Percentiles rank a stretch among this genome's conserved stretches.
phyloP scores from a whole-genome alignment of 2,329 filamentous ascomycete genomes.

The Cytospora paraplurivora region DNA sequence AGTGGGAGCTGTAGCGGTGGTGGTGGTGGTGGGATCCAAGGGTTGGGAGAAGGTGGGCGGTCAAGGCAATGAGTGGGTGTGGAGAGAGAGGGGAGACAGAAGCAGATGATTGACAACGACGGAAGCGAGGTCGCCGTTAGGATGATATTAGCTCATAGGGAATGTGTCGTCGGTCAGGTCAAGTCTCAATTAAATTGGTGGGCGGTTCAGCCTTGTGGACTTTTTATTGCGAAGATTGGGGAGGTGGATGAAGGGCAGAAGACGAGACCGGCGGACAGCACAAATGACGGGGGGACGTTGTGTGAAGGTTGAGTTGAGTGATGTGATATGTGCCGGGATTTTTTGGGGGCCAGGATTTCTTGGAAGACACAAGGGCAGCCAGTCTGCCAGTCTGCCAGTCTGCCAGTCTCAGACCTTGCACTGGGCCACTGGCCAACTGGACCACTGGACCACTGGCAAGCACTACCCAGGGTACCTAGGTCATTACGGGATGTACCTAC shows the following conservation, averaged over 20 bases:
- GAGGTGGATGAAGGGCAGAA: constrained; percentile 18
- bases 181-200: constrained; percentile 18
- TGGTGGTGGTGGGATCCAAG: constrained; percentile 5
- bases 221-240: constrained; percentile 13
- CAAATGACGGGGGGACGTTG: constrained; percentile 8
- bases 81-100: constrained; percentile 18
- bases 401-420: not conserved
- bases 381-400: too few relatives aligned
- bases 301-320: constrained; percentile 1
- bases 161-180: constrained; percentile 15
- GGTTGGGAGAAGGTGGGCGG: constrained; percentile 17
- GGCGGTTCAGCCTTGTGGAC: constrained; percentile 23
- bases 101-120: constrained; percentile 20
- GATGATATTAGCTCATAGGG: constrained; percentile 21
- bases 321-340: constrained; percentile 4
- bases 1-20: constrained; percentile 7
- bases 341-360: not conserved
- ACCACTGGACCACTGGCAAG: not conserved
- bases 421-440: constrained; percentile 1
- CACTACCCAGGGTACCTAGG: not conserved
- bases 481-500: not conserved
- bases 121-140: constrained; percentile 22
- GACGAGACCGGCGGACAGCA: constrained; percentile 16
- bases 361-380: not conserved
- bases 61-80: constrained; percentile 10